Evolutionary conservation across 495 filamentous ascomycete species (phyloP).

Genomic region (Trichocladium antarcticum): DNA sequence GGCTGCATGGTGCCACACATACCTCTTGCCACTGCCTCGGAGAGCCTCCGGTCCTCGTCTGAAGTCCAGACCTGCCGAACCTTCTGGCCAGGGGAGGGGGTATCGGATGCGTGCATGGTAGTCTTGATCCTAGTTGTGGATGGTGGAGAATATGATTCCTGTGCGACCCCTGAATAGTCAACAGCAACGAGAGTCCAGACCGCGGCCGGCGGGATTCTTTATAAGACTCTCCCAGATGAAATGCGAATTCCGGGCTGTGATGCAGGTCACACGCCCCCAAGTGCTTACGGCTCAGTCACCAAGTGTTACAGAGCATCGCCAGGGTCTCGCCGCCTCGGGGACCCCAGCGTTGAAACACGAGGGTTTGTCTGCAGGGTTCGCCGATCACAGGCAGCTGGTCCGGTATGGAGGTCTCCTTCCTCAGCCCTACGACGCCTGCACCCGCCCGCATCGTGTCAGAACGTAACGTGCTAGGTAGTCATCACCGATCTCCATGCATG

Average conservation of each 20-base stretch:
- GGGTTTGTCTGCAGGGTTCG: too few relatives aligned
- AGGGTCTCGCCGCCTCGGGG: not conserved
- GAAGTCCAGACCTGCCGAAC: slow-evolving; percentile 22
- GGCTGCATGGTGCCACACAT: not conserved
- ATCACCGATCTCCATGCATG: too few relatives aligned
- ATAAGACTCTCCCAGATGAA: not conserved
- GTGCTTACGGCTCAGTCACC: not conserved
- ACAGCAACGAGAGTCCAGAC: not conserved
- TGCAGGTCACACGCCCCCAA: not conserved
- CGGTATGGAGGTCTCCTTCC: too few relatives aligned
- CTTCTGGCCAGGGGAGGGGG: not conserved
- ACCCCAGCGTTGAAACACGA: not conserved
- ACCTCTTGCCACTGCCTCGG: slow-evolving; percentile 17
- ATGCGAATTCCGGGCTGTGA: not conserved
- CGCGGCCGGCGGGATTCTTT: not conserved
- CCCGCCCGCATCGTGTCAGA: not conserved
- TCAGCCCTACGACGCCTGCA: slow-evolving; percentile 5
- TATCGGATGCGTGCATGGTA: not conserved
- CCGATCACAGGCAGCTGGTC: too few relatives aligned
- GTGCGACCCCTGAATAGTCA: not conserved
- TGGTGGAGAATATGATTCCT: too few relatives aligned
- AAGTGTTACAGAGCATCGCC: not conserved
- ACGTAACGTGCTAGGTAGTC: slow-evolving; percentile 1
- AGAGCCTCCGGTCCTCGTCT: slow-evolving; percentile 19
- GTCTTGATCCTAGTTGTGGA: not conserved